Percentiles rank a stretch among this genome's conserved stretches.
Conservation (phyloP, 495 filamentous ascomycete genomes). For the Penicillium argentinense region DNA sequence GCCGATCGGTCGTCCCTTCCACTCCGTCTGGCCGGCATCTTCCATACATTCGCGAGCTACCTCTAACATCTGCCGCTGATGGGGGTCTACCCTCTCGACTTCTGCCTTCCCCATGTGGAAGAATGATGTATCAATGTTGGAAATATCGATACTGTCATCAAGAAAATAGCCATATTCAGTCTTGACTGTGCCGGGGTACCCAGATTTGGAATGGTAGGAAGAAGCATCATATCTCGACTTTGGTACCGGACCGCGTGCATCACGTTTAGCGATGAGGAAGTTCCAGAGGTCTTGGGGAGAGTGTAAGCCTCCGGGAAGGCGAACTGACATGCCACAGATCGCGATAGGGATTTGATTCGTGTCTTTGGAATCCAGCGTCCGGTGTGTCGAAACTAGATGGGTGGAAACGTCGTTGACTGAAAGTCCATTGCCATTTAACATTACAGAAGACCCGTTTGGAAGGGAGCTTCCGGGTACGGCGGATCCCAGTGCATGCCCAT, state of each 20-base stretch:
- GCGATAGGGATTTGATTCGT: conserved; percentile 32
- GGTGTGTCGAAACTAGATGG: too few relatives aligned
- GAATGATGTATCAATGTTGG: conserved; percentile 16
- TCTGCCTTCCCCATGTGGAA: conserved; percentile 45
- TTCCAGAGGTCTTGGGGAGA: conserved; percentile 32
- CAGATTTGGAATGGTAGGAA: conserved; percentile 11
- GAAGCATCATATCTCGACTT: conserved; percentile 24
- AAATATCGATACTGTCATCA: conserved; percentile 28
- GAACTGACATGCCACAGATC: conserved; percentile 47
- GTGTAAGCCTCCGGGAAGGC: conserved; percentile 43
- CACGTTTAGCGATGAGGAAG: conserved; percentile 35
- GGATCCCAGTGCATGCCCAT: neutral
- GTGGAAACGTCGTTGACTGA: too few relatives aligned
- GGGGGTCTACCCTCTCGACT: conserved; percentile 54
- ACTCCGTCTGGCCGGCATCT: conserved; percentile 44
- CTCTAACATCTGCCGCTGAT: conserved; percentile 57
- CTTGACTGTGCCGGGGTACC: conserved; percentile 23
- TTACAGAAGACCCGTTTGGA: too few relatives aligned
- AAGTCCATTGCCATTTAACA: too few relatives aligned
- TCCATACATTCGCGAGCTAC: conserved; percentile 39
- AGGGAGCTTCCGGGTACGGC: too few relatives aligned
- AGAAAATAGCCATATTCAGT: conserved; percentile 50
- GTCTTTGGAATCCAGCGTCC: neutral
- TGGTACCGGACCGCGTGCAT: conserved; percentile 35
- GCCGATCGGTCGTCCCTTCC: conserved; percentile 45